Evolutionary conservation across 305 asterid species (phyloP).

Genomic region (Petunia hybrid): DNA sequence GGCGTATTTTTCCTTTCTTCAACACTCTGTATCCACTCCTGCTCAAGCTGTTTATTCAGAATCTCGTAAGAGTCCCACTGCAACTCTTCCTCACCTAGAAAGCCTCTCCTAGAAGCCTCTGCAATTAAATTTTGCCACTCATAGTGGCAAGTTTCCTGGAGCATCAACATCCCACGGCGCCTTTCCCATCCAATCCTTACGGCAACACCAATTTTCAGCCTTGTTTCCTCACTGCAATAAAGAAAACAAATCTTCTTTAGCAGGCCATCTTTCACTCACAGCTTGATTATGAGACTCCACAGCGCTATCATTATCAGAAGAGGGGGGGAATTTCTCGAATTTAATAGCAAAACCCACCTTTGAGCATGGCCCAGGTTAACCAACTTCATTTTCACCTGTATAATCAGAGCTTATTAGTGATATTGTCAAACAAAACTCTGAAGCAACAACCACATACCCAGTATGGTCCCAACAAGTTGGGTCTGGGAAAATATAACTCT

Average conservation of each 20-base stretch:
- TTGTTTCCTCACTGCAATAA: constrained; percentile 72
- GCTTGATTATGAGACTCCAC: constrained; percentile 22
- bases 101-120: constrained; percentile 65
- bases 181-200: constrained; percentile 92
- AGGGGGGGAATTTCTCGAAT: background rate
- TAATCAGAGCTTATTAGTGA: constrained; percentile 40
- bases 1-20: constrained; percentile 57
- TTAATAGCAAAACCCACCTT: constrained; percentile 53
- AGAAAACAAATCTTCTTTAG: constrained; percentile 15
- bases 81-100: constrained; percentile 72
- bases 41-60: constrained; percentile 59
- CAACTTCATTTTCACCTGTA: constrained; percentile 90
- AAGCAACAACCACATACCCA: too few species aligned
- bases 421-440: background rate
- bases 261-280: background rate
- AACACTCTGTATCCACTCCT: constrained; percentile 74
- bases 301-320: background rate
- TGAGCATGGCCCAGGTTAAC: constrained; percentile 83
- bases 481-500: too few species aligned
- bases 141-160: constrained; percentile 77
- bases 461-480: too few species aligned
- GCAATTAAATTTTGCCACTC: constrained; percentile 91
- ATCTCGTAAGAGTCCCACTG: constrained; percentile 82
- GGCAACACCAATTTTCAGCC: constrained; percentile 73
- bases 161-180: constrained; percentile 67